phyloP scores from a whole-genome alignment of 2,329 filamentous ascomycete genomes.

The Fusarium tupiense region DNA sequence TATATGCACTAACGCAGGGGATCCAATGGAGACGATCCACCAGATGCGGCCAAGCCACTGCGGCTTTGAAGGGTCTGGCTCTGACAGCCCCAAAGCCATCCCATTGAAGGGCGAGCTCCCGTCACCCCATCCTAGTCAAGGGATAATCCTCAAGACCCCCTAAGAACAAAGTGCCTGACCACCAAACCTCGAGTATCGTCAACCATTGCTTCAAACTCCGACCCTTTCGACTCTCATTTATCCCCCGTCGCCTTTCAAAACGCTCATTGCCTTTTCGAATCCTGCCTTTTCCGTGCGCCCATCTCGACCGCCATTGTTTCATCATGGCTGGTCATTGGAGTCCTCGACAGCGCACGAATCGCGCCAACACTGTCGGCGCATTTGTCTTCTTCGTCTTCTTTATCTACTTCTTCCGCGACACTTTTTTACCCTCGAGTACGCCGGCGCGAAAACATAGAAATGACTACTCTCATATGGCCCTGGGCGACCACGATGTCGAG shows the following conservation, averaged over 20 bases:
- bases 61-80: slow-evolving; percentile 29
- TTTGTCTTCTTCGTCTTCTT: slow-evolving; percentile 39
- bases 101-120: slow-evolving; percentile 18
- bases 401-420: slow-evolving; percentile 41
- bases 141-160: slow-evolving; percentile 30
- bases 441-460: slow-evolving; percentile 20
- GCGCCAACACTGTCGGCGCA: slow-evolving; percentile 40
- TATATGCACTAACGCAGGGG: slow-evolving; percentile 18
- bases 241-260: neutral
- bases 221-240: slow-evolving; percentile 13
- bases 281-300: neutral
- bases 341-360: slow-evolving; percentile 42
- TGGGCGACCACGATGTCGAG: slow-evolving; percentile 46
- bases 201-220: slow-evolving; percentile 31
- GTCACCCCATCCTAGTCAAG: slow-evolving; percentile 31
- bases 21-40: slow-evolving; percentile 3
- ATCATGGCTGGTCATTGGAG: slow-evolving; percentile 41
- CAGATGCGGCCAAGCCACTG: slow-evolving; percentile 34
- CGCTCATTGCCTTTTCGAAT: neutral
- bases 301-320: slow-evolving; percentile 20
- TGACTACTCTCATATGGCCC: slow-evolving; percentile 20
- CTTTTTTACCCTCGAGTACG: slow-evolving; percentile 30
- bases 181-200: slow-evolving; percentile 12
- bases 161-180: slow-evolving; percentile 17
- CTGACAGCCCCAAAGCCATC: neutral